Evolutionary conservation across 139 green algal species (phyloP), one percentile per base, ranked within the genome.

Genomic region (Zygnema circumcarinatum): DNA sequence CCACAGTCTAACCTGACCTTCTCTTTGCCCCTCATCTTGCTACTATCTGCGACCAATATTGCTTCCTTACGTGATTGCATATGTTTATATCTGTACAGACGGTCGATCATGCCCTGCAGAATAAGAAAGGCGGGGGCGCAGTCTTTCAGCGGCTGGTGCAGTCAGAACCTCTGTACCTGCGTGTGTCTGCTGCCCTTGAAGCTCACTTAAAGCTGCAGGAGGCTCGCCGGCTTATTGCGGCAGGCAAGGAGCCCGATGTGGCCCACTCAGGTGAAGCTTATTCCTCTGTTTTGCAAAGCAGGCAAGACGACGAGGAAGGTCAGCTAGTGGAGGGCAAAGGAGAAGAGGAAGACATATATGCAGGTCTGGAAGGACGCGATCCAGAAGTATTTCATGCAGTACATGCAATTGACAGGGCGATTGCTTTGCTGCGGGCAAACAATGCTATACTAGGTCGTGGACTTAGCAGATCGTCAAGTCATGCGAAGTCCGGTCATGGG

Each of bases 161-260:
- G n/a, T 74, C 75, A 11, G 75, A 83, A 53, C 32, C 75, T 52
- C 7, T 83, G 16, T 83, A 83, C 75, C 7, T 7, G 69, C 69
- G 69, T 78, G 69, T 78, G 7, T 52, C 35, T 3, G 69, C 69
- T 41, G 7, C 69, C 69, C 3, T 78, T 39, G 35, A 52, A 16
- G 69, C 35, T 22, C 11, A 41, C 16, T 78, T 39, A 41, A 39
- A 16, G 16, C 69, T 78, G 69, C 69, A 78, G 11, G 35, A 78
- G 16, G 69, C 69, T 78, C 69, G 47, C 7, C 7, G 16, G 47
- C 47, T 62, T 62, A 62, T 62, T 62, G 47, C 47, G 7, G 47
- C 47, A 16, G 47, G 47, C 7, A 62, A 62, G 47, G 7, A 62
- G 16, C 7, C 16, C 7, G 47, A 62, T 62, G 7, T 62, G 47